Evolutionary conservation across 805 yeast species (phyloP).

Genomic region (Lachancea lanzarotensis): DNA sequence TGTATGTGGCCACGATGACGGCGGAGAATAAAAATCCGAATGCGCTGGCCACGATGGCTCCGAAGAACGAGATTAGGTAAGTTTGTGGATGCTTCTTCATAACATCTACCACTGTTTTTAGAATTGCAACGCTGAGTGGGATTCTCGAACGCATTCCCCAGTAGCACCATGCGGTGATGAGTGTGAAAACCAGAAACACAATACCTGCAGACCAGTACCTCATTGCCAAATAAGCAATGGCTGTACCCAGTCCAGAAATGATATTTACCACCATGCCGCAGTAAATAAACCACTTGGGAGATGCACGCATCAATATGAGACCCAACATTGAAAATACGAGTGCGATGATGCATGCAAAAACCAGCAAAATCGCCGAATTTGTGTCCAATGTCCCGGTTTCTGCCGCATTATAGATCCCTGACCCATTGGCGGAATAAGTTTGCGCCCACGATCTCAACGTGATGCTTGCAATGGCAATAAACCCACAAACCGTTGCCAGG

Average conservation of each 20-base stretch:
- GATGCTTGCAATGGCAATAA: constrained; percentile 62
- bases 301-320: constrained; percentile 53
- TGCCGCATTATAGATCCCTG: constrained; percentile 50
- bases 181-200: constrained; percentile 61
- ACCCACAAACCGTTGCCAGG: constrained; percentile 49
- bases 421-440: constrained; percentile 51
- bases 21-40: constrained; percentile 61
- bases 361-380: constrained; percentile 64
- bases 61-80: constrained; percentile 51
- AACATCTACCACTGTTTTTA: constrained; percentile 69
- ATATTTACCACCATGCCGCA: constrained; percentile 64
- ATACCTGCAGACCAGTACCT: constrained; percentile 76
- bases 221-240: constrained; percentile 63
- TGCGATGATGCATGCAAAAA: constrained; percentile 56
- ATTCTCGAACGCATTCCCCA: constrained; percentile 67
- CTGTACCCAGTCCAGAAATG: constrained; percentile 63
- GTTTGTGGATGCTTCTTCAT: constrained; percentile 69
- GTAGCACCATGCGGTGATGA: constrained; percentile 60
- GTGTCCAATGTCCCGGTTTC: constrained; percentile 64
- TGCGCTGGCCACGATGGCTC: constrained; percentile 51
- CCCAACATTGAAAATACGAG: constrained; percentile 52
- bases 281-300: constrained; percentile 61
- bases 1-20: constrained; percentile 68
- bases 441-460: constrained; percentile 57
- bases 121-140: constrained; percentile 65